Evolutionary conservation across 2,329 filamentous ascomycete species (phyloP), one percentile per base, ranked within the genome.

Genomic region (Ophiocordyceps unilateralis): DNA sequence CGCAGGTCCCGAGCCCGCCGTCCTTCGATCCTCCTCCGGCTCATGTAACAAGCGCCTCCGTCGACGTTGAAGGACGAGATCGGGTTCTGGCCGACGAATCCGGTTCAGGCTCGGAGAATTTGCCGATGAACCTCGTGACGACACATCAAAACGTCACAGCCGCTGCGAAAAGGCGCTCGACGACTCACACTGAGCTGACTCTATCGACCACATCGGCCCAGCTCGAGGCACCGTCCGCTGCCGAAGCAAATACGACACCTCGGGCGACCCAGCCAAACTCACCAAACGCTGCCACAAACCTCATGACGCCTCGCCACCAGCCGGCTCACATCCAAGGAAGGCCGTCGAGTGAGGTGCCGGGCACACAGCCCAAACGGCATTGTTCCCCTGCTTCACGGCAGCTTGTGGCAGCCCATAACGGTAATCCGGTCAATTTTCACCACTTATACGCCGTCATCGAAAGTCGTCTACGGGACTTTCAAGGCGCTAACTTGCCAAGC

Each of bases 391-490:
- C n/a, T 11, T 36, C 17, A n/a, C n/a, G 32, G 17, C 32, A 19
- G 6, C 17, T 10, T 19, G n/a, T 17, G n/a, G n/a, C 6, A 19
- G 7, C 32, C 32, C 17, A 17, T 10, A 9, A n/a, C 10, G 10
- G 10, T 10, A 10, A 19, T 20, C 3, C 6, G 5, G 17, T 36
- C n/a, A 19, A 36, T 19, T 36, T 36, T 17, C 7, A 20, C 6
- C 32, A 36, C 2, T 20, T 36, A n/a, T 4, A 2, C 1, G n/a
- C 6, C 9, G 6, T 36, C 24, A 48, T 56, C 19, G 55, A 56
- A 43, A 48, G 2, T 8, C 14, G 41, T 34, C 50, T 68, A 2
- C 72, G 73, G 46, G 51, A 54, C 39, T 61, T 61, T 10, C n/a
- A 19, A 36, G 17, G 6, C n/a, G 32, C 10, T n/a, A 7, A 6